Base-by-base conservation (phyloP, 805 yeast genomes). In the Candida loeiensis region DNA sequence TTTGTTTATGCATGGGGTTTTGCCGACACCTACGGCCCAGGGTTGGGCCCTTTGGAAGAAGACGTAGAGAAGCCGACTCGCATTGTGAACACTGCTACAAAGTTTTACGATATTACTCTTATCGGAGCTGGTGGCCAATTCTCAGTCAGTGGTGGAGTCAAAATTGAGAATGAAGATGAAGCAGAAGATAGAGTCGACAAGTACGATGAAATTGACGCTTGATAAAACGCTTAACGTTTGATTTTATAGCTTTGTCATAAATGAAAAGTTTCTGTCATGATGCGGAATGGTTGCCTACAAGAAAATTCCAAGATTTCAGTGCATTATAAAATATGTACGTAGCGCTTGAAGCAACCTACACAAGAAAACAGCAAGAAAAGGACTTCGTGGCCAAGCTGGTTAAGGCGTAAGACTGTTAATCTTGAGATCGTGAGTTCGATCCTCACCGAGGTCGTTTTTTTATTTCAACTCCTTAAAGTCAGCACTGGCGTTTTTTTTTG, bases 91-190 rank as follows among this genome's bases (percentile, higher is more conserved):
- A 93, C 98, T 3, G 99, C 99, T 2, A 89, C 97, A 1, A 84
- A 80, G 53, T 77, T 77, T 40, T 82, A 85, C 41, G 77, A 82
- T 47, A 87, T 93, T 50, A 57, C 69, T 32, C 48, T 79, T 33
- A 76, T 85, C 46, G 90, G 95, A n/a, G 93, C 93, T 34, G 99
- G 99, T 45, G 99, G 98, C 16, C 99, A 93, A 65, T 93, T 87
- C 56, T 84, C 95, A 39, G 83, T 89, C 6, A 77, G 91, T 58
- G 97, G 89, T 29, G 97, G 98, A 40, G 62, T 74, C 25, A 78
- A 76, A 51, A 79, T 77, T 43, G 75, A 69, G 39, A 81, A 77
- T 45, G 79, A 69, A 36, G 73, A 66, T 25, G 50, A 50, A 17
- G 68, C 69, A 21, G 79, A 74, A 49, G 71, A 71, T 28, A 65